Conservation (phyloP, 257 asterid genomes). For the Nicotiana paniculata region DNA sequence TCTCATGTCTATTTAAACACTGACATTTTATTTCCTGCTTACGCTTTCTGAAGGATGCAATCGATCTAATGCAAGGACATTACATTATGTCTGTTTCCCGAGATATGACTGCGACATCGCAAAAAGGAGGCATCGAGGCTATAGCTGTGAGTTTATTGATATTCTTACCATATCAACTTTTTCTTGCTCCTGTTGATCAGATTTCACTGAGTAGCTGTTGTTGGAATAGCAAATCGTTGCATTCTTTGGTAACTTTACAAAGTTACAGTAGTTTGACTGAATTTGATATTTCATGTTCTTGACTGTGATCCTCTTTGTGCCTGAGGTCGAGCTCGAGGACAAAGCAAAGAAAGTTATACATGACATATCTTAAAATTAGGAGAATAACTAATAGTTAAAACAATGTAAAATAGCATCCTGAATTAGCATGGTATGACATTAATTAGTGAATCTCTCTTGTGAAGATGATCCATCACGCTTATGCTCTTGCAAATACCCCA, state of each 20-base stretch:
- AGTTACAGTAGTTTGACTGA: background rate
- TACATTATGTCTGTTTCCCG: conserved; percentile 74
- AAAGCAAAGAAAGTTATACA: background rate
- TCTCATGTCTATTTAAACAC: background rate
- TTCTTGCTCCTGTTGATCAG: background rate
- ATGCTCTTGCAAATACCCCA: background rate
- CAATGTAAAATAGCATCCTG: background rate
- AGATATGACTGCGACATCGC: conserved; percentile 53
- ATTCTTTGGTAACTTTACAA: background rate
- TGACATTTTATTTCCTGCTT: background rate
- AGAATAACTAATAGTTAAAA: background rate
- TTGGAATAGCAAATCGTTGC: background rate
- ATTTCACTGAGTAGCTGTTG: conserved; percentile 1
- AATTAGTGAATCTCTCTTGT: background rate
- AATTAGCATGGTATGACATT: background rate
- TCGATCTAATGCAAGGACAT: conserved; percentile 82
- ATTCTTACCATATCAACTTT: background rate
- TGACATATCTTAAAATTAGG: background rate
- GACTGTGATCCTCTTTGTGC: background rate
- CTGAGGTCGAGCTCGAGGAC: background rate
- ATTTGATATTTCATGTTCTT: background rate
- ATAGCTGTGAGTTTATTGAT: conserved; percentile 54
- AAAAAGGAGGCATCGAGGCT: conserved; percentile 54
- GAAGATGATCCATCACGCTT: background rate
- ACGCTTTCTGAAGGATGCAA: conserved; percentile 57